Conservation (phyloP, 78 protist species). For the Dictyostelium brefeldianum region DNA sequence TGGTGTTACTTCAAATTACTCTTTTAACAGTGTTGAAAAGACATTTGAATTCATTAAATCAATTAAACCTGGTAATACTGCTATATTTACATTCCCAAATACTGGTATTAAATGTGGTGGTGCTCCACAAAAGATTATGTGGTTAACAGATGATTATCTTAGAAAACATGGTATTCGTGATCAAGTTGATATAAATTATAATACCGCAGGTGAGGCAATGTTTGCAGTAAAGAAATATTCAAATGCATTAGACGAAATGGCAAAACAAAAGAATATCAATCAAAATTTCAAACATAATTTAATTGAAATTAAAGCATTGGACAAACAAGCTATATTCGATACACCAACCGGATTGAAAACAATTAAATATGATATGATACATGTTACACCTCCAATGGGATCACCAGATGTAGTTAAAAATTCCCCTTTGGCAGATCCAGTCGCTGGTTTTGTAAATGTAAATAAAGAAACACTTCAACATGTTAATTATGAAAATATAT, state of each 20-base stretch:
- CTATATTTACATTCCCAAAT: slow-evolving; percentile 84
- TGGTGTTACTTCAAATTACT: slow-evolving; percentile 82
- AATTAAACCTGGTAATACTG: slow-evolving; percentile 24
- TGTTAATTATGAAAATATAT: slow-evolving; percentile 64
- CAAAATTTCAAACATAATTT: slow-evolving; percentile 40
- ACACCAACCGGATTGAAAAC: slow-evolving; percentile 37
- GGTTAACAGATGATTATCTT: slow-evolving; percentile 68
- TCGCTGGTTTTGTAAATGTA: slow-evolving; percentile 79
- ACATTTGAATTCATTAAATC: slow-evolving; percentile 43
- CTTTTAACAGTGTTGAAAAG: slow-evolving; percentile 45
- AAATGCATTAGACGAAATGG: slow-evolving; percentile 36
- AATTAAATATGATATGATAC: slow-evolving; percentile 71
- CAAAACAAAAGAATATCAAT: slow-evolving; percentile 11
- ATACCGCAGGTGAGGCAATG: slow-evolving; percentile 54
- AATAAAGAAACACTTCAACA: slow-evolving; percentile 86
- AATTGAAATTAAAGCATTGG: slow-evolving; percentile 51
- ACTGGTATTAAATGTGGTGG: slow-evolving; percentile 87
- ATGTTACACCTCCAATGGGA: slow-evolving; percentile 85
- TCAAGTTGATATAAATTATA: slow-evolving; percentile 36
- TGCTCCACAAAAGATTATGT: slow-evolving; percentile 90
- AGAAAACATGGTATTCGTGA: slow-evolving; percentile 42
- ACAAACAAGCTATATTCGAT: slow-evolving; percentile 80
- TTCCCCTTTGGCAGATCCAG: slow-evolving; percentile 70
- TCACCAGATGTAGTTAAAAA: slow-evolving; percentile 47
- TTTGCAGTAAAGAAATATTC: slow-evolving; percentile 84